These are phyloP conservation scores for Lentinula raphanica DNA, from an alignment of 768 basidiomycete genomes.

Conservation along the genomic window DNA sequence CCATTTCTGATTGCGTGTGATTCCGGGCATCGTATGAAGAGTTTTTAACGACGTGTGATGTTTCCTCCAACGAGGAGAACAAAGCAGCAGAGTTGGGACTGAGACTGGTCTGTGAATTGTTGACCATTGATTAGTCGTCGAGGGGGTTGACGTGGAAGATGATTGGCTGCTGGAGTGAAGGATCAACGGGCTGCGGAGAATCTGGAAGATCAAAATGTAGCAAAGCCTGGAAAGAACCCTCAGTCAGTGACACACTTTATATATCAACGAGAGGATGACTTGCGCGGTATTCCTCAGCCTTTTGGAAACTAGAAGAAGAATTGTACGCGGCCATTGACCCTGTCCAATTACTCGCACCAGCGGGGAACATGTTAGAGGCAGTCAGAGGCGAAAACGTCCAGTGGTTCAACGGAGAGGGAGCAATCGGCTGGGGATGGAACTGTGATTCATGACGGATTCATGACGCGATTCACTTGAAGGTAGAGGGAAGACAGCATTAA, in stretches of 20 bases:
- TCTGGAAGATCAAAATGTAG: constrained; percentile 6
- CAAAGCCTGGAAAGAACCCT: background rate
- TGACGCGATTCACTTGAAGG: too few species aligned
- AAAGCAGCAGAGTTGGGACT: background rate
- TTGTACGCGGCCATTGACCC: background rate
- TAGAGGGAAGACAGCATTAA: too few species aligned
- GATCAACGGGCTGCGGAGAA: background rate
- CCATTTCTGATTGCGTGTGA: constrained; percentile 30
- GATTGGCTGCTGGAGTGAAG: background rate
- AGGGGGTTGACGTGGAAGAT: constrained; percentile 32
- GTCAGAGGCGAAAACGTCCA: background rate
- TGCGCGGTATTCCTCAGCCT: background rate
- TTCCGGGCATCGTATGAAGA: background rate
- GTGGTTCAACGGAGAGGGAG: background rate
- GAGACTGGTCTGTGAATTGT: constrained; percentile 2
- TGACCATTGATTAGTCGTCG: constrained; percentile 13
- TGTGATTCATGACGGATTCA: too few species aligned
- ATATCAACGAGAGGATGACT: background rate
- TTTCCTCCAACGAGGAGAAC: background rate
- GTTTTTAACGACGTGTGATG: background rate
- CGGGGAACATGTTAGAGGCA: background rate
- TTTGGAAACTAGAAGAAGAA: background rate
- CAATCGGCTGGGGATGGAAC: too few species aligned
- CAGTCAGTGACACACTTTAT: background rate
- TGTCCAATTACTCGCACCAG: constrained; percentile 5